phyloP scores from a whole-genome alignment of 1,284 basidiomycete species.

The Leccinum cinnamomeum region DNA sequence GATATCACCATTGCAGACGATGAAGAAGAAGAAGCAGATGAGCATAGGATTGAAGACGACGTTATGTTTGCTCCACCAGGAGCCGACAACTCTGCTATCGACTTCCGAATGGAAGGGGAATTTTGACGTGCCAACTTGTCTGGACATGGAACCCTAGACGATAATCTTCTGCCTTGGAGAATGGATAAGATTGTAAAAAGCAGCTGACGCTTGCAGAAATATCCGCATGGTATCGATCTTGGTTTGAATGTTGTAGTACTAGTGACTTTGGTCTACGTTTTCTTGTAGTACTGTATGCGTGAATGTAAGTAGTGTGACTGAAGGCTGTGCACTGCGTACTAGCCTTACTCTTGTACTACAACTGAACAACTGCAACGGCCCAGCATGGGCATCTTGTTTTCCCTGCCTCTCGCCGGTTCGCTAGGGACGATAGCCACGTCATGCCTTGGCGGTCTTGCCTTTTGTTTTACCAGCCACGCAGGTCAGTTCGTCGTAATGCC shows the following conservation, averaged over 20 bases:
- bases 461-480: conserved; percentile 82
- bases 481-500: conserved; percentile 40
- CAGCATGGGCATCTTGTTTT: conserved; percentile 79
- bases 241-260: neutral
- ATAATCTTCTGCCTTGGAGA: neutral
- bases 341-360: neutral
- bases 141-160: neutral
- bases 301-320: neutral
- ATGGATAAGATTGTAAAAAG: neutral
- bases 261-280: neutral
- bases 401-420: conserved; percentile 83
- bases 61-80: conserved; percentile 12
- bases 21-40: neutral
- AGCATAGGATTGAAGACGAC: conserved; percentile 17
- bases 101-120: conserved; percentile 2
- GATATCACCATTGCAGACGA: neutral
- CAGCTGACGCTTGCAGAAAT: neutral
- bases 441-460: conserved; percentile 78
- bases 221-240: neutral
- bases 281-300: neutral
- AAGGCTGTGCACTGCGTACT: neutral
- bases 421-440: conserved; percentile 78
- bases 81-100: neutral
- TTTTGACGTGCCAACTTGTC: neutral
- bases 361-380: neutral